These are phyloP conservation scores for Mallotus repandus DNA, from an alignment of 441 rosid species.

Conservation along the genomic window DNA sequence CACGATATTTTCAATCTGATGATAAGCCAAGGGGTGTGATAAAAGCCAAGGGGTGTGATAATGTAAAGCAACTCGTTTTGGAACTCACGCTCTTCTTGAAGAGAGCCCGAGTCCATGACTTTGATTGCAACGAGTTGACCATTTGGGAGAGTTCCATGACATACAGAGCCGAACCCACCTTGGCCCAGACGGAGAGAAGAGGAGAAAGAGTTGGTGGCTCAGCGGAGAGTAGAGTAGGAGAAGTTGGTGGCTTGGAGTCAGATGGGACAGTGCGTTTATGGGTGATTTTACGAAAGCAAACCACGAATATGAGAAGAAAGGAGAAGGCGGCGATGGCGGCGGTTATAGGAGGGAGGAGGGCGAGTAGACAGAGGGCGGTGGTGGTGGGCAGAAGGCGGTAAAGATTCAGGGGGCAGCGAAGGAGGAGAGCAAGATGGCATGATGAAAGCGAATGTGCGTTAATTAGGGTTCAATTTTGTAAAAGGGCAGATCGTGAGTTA, in stretches of 20 bases:
- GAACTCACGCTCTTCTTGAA: conserved; percentile 90
- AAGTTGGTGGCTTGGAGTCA: conserved; percentile 62
- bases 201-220: conserved; percentile 68
- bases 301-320: conserved; percentile 46
- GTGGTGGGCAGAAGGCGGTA: conserved; percentile 22
- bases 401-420: neutral
- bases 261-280: conserved; percentile 63
- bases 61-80: conserved; percentile 91
- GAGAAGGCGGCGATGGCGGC: conserved; percentile 49
- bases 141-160: conserved; percentile 48
- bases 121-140: conserved; percentile 57
- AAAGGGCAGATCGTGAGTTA: too few species aligned
- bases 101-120: conserved; percentile 87
- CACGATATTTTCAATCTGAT: too few species aligned
- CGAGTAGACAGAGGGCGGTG: conserved; percentile 23
- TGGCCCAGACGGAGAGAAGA: conserved; percentile 73
- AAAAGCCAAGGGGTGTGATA: too few species aligned
- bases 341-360: conserved; percentile 44
- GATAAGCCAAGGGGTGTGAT: too few species aligned
- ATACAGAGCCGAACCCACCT: conserved; percentile 94
- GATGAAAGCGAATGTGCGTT: neutral
- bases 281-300: conserved; percentile 66
- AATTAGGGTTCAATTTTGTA: too few species aligned
- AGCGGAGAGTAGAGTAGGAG: conserved; percentile 74
- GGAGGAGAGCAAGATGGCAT: conserved; percentile 42